These are phyloP conservation scores for Periconia sp. DNA, from an alignment of 2,329 filamentous ascomycete species.

Conservation along the genomic window DNA sequence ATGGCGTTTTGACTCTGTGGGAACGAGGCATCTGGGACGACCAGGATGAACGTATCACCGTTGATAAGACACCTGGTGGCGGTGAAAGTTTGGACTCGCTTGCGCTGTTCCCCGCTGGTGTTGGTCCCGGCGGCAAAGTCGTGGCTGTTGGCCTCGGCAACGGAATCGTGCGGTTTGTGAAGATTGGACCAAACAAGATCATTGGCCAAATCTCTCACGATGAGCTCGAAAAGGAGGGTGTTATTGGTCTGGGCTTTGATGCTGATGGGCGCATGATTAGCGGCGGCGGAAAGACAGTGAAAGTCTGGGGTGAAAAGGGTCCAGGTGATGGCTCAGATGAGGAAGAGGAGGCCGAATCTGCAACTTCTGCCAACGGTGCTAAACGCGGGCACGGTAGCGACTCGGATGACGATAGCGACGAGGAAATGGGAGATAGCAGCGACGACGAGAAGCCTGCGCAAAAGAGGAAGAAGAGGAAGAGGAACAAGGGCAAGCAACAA, in stretches of 20 bases:
- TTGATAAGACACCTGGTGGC: conserved; percentile 63
- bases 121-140: conserved; percentile 69
- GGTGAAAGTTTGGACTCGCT: conserved; percentile 84
- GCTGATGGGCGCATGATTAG: conserved; percentile 83
- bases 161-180: conserved; percentile 75
- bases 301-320: conserved; percentile 82
- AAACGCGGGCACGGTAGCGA: conserved; percentile 41
- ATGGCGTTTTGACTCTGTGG: conserved; percentile 87
- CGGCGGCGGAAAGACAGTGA: conserved; percentile 81
- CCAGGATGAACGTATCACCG: conserved; percentile 83
- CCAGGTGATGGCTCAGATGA: conserved; percentile 61
- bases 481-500: conserved; percentile 38
- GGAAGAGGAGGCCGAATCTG: conserved; percentile 53
- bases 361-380: conserved; percentile 37
- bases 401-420: conserved; percentile 51
- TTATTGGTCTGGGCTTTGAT: conserved; percentile 81
- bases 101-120: conserved; percentile 67
- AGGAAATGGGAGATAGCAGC: conserved; percentile 44
- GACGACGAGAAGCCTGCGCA: conserved; percentile 48
- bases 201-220: conserved; percentile 72
- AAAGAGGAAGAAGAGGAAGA: conserved; percentile 49
- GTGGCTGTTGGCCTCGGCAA: conserved; percentile 81
- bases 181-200: conserved; percentile 73
- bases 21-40: conserved; percentile 95
- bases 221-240: conserved; percentile 71